Percentiles rank a stretch among this genome's conserved stretches.
These are phyloP conservation scores for Isatis tinctoria DNA, from an alignment of 345 rosid species.

Conservation along the genomic window DNA sequence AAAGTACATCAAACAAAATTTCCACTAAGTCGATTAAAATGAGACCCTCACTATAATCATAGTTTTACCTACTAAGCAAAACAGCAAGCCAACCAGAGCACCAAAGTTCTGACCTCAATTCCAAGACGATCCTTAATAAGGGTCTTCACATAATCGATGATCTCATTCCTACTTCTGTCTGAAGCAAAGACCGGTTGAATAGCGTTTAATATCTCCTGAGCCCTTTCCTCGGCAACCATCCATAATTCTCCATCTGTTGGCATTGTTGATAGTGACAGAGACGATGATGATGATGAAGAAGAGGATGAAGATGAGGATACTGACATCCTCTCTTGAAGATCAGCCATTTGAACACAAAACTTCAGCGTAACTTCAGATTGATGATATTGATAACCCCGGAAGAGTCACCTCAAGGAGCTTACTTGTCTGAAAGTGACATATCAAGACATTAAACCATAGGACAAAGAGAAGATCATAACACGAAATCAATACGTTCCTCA, in stretches of 20 bases:
- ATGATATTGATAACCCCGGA: not conserved
- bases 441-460: conserved; percentile 16
- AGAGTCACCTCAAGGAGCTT: conserved; percentile 2
- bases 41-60: not conserved
- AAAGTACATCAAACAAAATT: not conserved
- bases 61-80: not conserved
- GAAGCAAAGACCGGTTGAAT: conserved; percentile 64
- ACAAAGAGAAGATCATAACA: not conserved
- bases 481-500: not conserved
- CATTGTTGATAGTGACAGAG: conserved; percentile 32
- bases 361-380: conserved; percentile 26
- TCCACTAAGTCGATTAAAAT: not conserved
- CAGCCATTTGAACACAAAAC: conserved; percentile 41
- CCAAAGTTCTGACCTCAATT: conserved; percentile 57
- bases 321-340: conserved; percentile 36
- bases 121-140: conserved; percentile 47
- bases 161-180: conserved; percentile 52
- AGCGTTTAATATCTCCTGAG: conserved; percentile 55
- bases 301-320: conserved; percentile 22
- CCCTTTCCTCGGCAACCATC: conserved; percentile 70
- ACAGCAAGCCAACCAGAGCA: not conserved
- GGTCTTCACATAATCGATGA: conserved; percentile 46
- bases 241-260: conserved; percentile 51
- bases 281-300: conserved; percentile 32
- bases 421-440: conserved; percentile 3